Evolutionary conservation across 129 eudicot species (phyloP).

Genomic region (Arctium lappa): DNA sequence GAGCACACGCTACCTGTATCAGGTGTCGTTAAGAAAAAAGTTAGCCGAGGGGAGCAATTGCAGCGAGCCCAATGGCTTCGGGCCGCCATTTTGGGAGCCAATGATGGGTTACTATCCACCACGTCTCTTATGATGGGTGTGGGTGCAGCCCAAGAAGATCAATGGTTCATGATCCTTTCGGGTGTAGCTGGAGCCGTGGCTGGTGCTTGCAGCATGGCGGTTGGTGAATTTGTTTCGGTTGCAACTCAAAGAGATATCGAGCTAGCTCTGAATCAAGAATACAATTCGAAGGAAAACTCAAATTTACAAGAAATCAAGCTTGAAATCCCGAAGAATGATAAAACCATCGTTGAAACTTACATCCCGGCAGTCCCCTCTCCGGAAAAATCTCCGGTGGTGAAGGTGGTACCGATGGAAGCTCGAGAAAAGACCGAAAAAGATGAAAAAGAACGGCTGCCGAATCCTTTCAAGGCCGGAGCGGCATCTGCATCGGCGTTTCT

Average conservation of each 20-base stretch:
- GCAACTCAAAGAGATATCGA: conserved; percentile 64
- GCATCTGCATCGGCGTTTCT: conserved; percentile 60
- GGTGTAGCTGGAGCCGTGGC: conserved; percentile 69
- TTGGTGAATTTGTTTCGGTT: conserved; percentile 66
- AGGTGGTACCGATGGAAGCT: conserved; percentile 24
- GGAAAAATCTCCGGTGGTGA: conserved; percentile 32
- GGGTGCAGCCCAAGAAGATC: conserved; percentile 60
- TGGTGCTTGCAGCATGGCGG: conserved; percentile 68
- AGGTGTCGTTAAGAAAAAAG: conserved; percentile 1
- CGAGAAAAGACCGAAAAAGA: conserved; percentile 9
- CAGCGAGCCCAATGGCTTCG: conserved; percentile 61
- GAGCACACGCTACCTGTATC: conserved; percentile 31
- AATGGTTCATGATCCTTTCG: conserved; percentile 54
- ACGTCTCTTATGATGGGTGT: conserved; percentile 63
- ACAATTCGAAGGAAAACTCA: conserved; percentile 1
- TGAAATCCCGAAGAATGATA: conserved; percentile 17
- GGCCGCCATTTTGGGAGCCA: conserved; percentile 60
- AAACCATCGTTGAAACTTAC: not conserved
- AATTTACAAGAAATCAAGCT: conserved; percentile 29
- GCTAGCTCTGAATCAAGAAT: conserved; percentile 13
- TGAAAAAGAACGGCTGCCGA: conserved; percentile 31
- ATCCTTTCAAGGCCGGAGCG: conserved; percentile 59
- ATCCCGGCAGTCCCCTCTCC: not conserved
- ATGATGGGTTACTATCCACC: conserved; percentile 60
- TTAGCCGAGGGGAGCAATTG: conserved; percentile 20